Evolutionary conservation across 2,329 filamentous ascomycete species (phyloP).

Genomic region (Colletotrichum truncatum): DNA sequence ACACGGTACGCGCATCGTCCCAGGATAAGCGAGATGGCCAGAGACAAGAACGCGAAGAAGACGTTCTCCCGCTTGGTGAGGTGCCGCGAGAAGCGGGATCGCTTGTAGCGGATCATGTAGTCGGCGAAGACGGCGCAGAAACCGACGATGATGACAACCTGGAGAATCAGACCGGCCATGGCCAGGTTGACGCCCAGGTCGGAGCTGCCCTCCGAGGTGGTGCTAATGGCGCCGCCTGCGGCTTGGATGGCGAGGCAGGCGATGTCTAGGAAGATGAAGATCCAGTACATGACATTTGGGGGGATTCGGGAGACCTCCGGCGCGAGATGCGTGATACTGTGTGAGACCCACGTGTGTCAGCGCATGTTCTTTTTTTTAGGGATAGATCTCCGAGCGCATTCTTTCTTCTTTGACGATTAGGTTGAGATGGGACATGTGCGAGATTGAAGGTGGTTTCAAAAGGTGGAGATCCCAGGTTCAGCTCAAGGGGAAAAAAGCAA

Average conservation of each 20-base stretch:
- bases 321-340: slow-evolving; percentile 49
- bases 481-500: slow-evolving; percentile 1
- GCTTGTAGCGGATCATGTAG: slow-evolving; percentile 53
- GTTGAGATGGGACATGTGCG: slow-evolving; percentile 34
- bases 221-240: slow-evolving; percentile 61
- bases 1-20: slow-evolving; percentile 70
- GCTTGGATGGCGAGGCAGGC: slow-evolving; percentile 65
- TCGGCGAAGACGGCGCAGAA: slow-evolving; percentile 59
- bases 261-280: slow-evolving; percentile 62
- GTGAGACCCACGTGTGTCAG: slow-evolving; percentile 3
- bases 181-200: slow-evolving; percentile 49
- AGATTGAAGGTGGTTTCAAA: slow-evolving; percentile 6
- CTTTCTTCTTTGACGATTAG: slow-evolving; percentile 41
- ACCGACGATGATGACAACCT: slow-evolving; percentile 62
- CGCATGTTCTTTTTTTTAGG: not conserved
- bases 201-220: slow-evolving; percentile 53
- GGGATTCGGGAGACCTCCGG: slow-evolving; percentile 49
- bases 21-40: slow-evolving; percentile 68
- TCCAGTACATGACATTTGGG: slow-evolving; percentile 51
- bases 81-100: slow-evolving; percentile 1
- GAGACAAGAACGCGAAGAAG: slow-evolving; percentile 61
- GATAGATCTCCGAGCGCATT: not conserved
- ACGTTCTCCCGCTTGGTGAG: slow-evolving; percentile 40
- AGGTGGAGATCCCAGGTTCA: not conserved
- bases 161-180: slow-evolving; percentile 63